phyloP scores from a whole-genome alignment of 2,329 filamentous ascomycete genomes.

The Stagonosporopsis vannaccii region DNA sequence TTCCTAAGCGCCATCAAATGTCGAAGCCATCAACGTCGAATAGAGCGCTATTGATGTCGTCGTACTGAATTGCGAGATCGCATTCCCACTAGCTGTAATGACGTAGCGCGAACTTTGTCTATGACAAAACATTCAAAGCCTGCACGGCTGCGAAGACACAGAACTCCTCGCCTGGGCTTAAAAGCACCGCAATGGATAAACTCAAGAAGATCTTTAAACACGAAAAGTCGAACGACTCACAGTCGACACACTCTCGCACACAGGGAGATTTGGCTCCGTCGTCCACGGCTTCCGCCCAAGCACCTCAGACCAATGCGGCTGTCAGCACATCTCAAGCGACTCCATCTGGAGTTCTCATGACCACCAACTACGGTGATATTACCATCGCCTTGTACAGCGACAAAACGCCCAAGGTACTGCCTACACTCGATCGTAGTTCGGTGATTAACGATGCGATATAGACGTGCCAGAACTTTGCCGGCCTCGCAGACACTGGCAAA shows the following conservation, averaged over 20 bases:
- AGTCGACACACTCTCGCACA: background rate
- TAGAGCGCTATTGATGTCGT: background rate
- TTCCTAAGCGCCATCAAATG: too few relatives aligned
- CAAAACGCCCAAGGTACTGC: conserved; percentile 73
- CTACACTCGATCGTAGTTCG: background rate
- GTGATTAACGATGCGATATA: background rate
- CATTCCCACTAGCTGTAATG: background rate
- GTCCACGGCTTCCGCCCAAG: conserved; percentile 1
- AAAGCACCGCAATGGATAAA: conserved; percentile 5
- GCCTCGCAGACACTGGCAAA: conserved; percentile 81
- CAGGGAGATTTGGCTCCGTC: background rate
- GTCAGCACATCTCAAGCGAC: background rate
- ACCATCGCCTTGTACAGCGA: conserved; percentile 86
- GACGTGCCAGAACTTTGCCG: conserved; percentile 86
- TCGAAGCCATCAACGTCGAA: background rate
- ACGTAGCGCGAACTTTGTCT: too few relatives aligned
- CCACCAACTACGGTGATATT: conserved; percentile 72
- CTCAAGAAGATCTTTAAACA: conserved; percentile 16
- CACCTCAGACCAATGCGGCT: background rate
- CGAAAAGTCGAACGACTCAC: conserved; percentile 1
- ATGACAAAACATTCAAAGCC: too few relatives aligned
- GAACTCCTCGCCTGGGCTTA: too few relatives aligned
- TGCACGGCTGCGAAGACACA: too few relatives aligned
- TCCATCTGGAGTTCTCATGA: conserved; percentile 6
- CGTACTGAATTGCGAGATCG: too few relatives aligned